phyloP scores from a whole-genome alignment of 2,329 filamentous ascomycete species.

The Colletotrichum filicis region DNA sequence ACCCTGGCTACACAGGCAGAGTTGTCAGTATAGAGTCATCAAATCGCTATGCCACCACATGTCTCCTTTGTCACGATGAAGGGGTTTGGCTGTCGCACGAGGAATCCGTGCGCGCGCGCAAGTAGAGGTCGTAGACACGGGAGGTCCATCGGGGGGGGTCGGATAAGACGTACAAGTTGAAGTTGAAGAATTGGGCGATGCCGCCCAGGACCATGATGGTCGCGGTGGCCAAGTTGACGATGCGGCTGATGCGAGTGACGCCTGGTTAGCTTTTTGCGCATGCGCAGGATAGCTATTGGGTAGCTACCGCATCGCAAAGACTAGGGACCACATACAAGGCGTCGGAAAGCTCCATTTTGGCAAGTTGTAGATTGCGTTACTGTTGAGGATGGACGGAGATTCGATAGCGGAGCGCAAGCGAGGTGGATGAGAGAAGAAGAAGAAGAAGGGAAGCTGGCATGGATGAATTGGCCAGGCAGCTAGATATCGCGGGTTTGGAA shows the following conservation, averaged over 20 bases:
- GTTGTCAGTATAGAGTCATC: slow-evolving; percentile 10
- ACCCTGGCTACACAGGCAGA: slow-evolving; percentile 62
- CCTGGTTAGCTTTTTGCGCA: slow-evolving; percentile 45
- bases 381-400: background rate
- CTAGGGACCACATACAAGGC: slow-evolving; percentile 75
- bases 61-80: slow-evolving; percentile 4
- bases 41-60: background rate
- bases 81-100: background rate
- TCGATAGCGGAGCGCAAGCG: background rate
- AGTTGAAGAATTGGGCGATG: slow-evolving; percentile 75
- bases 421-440: slow-evolving; percentile 1
- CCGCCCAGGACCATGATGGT: slow-evolving; percentile 90
- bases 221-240: slow-evolving; percentile 91
- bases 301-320: slow-evolving; percentile 6
- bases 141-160: slow-evolving; percentile 18
- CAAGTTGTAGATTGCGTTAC: slow-evolving; percentile 10
- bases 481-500: slow-evolving; percentile 23
- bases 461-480: slow-evolving; percentile 29
- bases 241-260: slow-evolving; percentile 70
- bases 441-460: slow-evolving; percentile 26
- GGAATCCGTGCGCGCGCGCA: slow-evolving; percentile 21
- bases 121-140: background rate
- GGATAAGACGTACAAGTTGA: slow-evolving; percentile 64
- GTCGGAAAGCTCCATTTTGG: slow-evolving; percentile 89
- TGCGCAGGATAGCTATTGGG: background rate